A percentile compares a stretch with the other conserved stretches of the same genome.
Conservation (phyloP, 2,329 filamentous ascomycete genomes). For the Setomelanomma holmii region DNA sequence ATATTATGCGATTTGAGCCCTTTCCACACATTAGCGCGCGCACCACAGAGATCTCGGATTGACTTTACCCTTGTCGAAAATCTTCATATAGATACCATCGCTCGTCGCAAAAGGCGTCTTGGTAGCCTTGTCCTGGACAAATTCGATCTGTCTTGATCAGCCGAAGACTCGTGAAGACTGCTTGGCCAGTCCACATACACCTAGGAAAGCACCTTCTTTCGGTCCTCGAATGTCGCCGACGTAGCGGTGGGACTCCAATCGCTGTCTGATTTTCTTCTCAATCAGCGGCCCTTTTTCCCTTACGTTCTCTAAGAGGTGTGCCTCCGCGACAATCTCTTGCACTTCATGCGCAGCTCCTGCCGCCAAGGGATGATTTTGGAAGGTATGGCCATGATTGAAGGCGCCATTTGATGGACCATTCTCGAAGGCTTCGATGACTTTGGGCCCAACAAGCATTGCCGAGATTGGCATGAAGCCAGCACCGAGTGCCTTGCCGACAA, state of each 20-base stretch:
- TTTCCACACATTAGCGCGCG: slow-evolving; percentile 29
- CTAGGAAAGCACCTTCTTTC: slow-evolving; percentile 62
- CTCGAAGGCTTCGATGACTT: slow-evolving; percentile 59
- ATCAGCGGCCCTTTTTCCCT: slow-evolving; percentile 60
- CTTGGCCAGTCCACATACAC: slow-evolving; percentile 51
- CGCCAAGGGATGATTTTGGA: slow-evolving; percentile 66
- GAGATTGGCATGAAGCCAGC: slow-evolving; percentile 70
- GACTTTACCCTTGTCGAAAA: slow-evolving; percentile 60
- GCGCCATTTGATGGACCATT: slow-evolving; percentile 49
- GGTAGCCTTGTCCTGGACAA: slow-evolving; percentile 62
- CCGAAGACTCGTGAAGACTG: neutral
- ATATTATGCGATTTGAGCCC: slow-evolving; percentile 58
- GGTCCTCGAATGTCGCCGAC: slow-evolving; percentile 68
- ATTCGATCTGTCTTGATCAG: slow-evolving; percentile 58
- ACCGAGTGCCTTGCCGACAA: slow-evolving; percentile 70
- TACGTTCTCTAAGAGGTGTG: slow-evolving; percentile 67
- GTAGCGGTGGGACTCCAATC: slow-evolving; percentile 54
- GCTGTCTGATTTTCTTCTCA: slow-evolving; percentile 52
- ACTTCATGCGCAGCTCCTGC: slow-evolving; percentile 70
- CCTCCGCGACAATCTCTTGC: slow-evolving; percentile 64
- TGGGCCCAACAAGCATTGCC: slow-evolving; percentile 62
- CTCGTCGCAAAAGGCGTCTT: slow-evolving; percentile 62
- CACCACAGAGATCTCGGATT: no score
- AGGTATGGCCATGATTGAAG: slow-evolving; percentile 69
- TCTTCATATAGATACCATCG: slow-evolving; percentile 53